These are phyloP conservation scores for Talaromyces rugulosus DNA, from an alignment of 2,329 filamentous ascomycete species.

Conservation along the genomic window DNA sequence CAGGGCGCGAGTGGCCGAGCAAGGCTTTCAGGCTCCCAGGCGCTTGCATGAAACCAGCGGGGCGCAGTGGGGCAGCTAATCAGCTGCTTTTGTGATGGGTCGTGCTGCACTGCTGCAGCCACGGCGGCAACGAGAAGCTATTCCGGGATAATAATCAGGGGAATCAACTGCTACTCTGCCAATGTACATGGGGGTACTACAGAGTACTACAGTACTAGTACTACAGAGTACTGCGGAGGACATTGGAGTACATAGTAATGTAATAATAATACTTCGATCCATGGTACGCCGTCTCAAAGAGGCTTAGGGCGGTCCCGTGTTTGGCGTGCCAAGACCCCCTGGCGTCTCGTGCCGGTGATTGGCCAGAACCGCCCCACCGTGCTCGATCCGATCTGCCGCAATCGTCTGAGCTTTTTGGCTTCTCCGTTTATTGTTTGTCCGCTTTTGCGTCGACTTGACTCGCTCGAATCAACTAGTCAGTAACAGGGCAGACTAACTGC, in stretches of 20 bases:
- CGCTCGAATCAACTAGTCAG: too few relatives aligned
- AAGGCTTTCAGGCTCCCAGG: neutral
- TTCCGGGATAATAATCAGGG: too few relatives aligned
- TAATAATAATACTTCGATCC: neutral
- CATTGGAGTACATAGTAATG: too few relatives aligned
- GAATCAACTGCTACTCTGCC: too few relatives aligned
- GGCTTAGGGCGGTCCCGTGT: neutral
- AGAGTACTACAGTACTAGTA: too few relatives aligned
- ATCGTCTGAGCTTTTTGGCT: neutral
- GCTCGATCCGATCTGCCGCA: conserved; percentile 1
- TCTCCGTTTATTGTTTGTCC: neutral
- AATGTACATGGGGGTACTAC: too few relatives aligned
- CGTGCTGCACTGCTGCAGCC: neutral
- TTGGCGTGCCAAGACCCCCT: neutral
- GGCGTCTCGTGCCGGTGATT: neutral
- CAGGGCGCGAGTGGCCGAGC: neutral
- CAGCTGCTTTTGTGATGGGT: neutral
- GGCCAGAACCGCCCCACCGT: neutral
- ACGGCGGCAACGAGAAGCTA: neutral
- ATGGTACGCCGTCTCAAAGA: neutral
- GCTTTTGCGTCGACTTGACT: neutral
- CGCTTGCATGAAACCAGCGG: neutral
- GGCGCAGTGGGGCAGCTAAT: neutral
- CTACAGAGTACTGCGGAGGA: too few relatives aligned
- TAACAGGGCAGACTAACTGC: neutral